Base-by-base conservation (phyloP, 495 filamentous ascomycete species). In the Penicillium chermesinum region DNA sequence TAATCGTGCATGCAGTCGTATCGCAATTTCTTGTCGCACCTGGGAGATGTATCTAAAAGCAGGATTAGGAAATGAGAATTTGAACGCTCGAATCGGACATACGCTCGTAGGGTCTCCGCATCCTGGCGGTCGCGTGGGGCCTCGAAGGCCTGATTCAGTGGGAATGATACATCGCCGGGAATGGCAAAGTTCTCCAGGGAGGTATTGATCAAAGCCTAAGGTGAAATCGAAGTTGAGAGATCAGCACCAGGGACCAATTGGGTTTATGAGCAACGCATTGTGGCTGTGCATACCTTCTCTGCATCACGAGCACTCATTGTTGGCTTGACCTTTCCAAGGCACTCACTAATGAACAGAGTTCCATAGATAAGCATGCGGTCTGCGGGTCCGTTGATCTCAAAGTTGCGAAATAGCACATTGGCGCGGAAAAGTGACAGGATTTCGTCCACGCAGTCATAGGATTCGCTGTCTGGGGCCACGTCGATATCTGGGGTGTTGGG, bases 371-470 rank as follows among this genome's bases (percentile, higher is more conserved):
- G 74, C 65, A 95, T 81, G 38, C 94, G 80, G 70, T 98, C 93
- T 45, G 93, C 93, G 22, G 89, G 88, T 14, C 93, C 93, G 64
- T 95, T 90, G 80, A 97, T 95, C 77, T 96, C 94, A 63, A 98
- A 98, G 77, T 98, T 98, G 55, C 94, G 86, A 77, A 98, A 98
- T 63, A 98, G 84, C 34, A 93, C 96, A 74, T 98, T 97, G 64
- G 94, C 91, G 42, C 93, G 88, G 80, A 96, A 98, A 21, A 96
- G 81, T 2, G 81, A 83, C 40, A 98, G 79, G 21, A 91, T 84
- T 71, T 98, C 93, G 70, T 98, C 93, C 7, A 96, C 77, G 44
- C 90, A 84, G 76, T 98, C 93, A 74, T 97, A 97, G 52, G 83
- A 86, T 63, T 93, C 86, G 65, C 79, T 83, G 61, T 90, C 85